Base-by-base conservation (phyloP, 352 stramenopile species). In the Phytopythium boreale region DNA sequence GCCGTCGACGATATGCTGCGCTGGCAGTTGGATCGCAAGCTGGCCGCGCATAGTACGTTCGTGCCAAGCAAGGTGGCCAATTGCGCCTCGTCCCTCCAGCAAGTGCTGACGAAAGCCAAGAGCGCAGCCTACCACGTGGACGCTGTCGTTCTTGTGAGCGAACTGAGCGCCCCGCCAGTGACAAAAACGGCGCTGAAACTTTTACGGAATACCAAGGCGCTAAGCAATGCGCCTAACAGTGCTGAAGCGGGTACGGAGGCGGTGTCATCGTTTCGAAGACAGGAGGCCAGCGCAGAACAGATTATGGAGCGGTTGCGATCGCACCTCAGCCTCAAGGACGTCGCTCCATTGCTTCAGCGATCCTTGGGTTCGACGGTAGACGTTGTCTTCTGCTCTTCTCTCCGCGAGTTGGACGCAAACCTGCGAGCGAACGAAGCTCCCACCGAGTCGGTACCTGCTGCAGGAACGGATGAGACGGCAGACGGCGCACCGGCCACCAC, bases 71-170 rank as follows among this genome's bases (percentile, higher is more conserved):
- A 88, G 61, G 44, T 82, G 31, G 34, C 37, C n/a, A 29, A 62
- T 8, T 71, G 59, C 15, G 63, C 64, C 2, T 51, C 69, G 14
- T 76, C 75, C 0, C 24, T 91, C 9, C 12, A 43, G 9, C 56
- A 62, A 26, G 34, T 89, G 6, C 11, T 78, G 17, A 46, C 63
- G 37, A 56, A n/a, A n/a, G 64, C 47, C 3, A 17, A 37, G 9
- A 34, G 19, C 51, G 11, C 15, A n/a, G 26, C 31, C 31, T 0
- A 47, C 47, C 19, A 50, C 41, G 24, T 65, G 24, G 55, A 74
- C 31, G 74, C 72, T 15, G 56, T 91, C 7, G 71, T 89, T 8
- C 49, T 91, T 2, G 55, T 87, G 22, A 91, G 75, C 20, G 75
- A 87, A 26, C 59, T 88, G 60, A 80, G 68, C 29, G 53, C 53